phyloP scores from a whole-genome alignment of 805 yeast species.

The Dipodascopsis uninucleata region DNA sequence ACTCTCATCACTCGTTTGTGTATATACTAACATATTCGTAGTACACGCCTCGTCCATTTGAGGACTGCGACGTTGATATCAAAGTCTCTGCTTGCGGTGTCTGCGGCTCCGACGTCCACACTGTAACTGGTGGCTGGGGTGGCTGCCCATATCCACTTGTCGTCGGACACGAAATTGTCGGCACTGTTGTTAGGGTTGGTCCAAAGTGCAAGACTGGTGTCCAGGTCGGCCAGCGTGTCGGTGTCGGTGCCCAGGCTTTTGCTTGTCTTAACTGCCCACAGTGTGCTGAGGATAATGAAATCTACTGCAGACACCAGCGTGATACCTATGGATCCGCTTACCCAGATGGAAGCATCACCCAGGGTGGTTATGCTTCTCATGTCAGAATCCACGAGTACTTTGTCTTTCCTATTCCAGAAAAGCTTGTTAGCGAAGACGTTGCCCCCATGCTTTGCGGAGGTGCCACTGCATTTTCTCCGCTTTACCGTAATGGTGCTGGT shows the following conservation, averaged over 20 bases:
- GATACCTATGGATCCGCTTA: constrained; percentile 52
- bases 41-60: constrained; percentile 31
- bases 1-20: too few relatives aligned
- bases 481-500: constrained; percentile 46
- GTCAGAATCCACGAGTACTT: constrained; percentile 59
- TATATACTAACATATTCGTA: too few relatives aligned
- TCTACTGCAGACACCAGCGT: constrained; percentile 48
- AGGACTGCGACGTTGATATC: constrained; percentile 38
- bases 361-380: constrained; percentile 67
- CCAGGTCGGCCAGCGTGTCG: constrained; percentile 70
- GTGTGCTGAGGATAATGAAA: constrained; percentile 53
- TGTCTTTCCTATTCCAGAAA: constrained; percentile 59
- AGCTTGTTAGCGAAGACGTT: constrained; percentile 48
- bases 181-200: constrained; percentile 46
- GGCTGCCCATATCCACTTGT: constrained; percentile 36
- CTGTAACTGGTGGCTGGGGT: constrained; percentile 53
- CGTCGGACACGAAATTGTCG: constrained; percentile 48
- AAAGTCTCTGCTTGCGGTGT: constrained; percentile 47
- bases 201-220: constrained; percentile 44
- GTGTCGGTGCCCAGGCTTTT: constrained; percentile 68
- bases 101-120: constrained; percentile 58
- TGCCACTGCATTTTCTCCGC: constrained; percentile 64
- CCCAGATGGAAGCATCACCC: constrained; percentile 47
- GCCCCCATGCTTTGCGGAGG: constrained; percentile 80
- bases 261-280: constrained; percentile 59